These are phyloP conservation scores for Pseudogymnoascus sp. DNA, from an alignment of 2,329 filamentous ascomycete species.

Conservation along the genomic window DNA sequence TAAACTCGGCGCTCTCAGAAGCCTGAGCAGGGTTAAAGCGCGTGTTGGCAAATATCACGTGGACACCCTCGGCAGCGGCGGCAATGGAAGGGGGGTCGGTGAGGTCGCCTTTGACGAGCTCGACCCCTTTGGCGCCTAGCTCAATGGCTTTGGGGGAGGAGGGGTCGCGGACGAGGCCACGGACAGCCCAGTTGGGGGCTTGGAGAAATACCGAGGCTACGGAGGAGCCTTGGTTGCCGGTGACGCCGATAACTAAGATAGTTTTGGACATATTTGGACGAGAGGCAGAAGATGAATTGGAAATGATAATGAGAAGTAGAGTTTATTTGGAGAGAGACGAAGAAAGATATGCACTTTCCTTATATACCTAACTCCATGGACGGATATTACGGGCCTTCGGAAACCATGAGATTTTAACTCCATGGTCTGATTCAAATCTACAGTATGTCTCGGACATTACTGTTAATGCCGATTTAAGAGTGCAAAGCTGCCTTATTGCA, in stretches of 20 bases:
- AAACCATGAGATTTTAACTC: not conserved
- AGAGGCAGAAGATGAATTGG: not conserved
- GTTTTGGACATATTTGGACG: not conserved
- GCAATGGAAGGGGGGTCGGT: slow-evolving; percentile 33
- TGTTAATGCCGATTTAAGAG: not conserved
- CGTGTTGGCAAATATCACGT: slow-evolving; percentile 47
- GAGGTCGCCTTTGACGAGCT: slow-evolving; percentile 36
- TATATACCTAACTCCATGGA: not conserved
- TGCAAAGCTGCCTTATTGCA: not conserved
- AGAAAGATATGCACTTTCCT: not conserved
- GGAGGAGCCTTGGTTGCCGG: slow-evolving; percentile 12
- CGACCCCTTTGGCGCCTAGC: slow-evolving; percentile 33
- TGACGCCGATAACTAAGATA: not conserved
- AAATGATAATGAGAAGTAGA: not conserved
- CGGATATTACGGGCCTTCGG: not conserved
- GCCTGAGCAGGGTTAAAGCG: slow-evolving; percentile 17
- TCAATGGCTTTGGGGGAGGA: slow-evolving; percentile 23
- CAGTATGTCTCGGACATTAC: not conserved
- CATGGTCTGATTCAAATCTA: not conserved
- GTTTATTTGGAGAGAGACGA: not conserved
- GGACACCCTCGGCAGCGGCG: slow-evolving; percentile 37
- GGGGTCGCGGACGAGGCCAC: slow-evolving; percentile 19
- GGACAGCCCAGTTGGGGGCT: slow-evolving; percentile 15
- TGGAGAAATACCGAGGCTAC: slow-evolving; percentile 20
- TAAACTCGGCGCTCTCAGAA: not conserved